A percentile compares a stretch with the other conserved stretches of the same genome.
Conservation (phyloP, 2,329 filamentous ascomycete species). For the Microthyrium microscopicum region DNA sequence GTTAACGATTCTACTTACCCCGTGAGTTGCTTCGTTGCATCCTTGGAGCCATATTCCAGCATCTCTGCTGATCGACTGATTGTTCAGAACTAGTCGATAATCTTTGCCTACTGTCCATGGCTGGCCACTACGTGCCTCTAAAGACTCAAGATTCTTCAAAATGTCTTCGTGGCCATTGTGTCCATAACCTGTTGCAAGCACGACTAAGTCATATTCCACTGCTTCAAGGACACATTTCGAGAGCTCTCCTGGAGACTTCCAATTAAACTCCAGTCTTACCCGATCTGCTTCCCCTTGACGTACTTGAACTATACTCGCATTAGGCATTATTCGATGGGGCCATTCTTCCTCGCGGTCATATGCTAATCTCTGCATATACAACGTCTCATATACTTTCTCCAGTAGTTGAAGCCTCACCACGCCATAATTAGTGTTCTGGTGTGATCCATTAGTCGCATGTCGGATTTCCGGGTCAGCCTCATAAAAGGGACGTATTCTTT, state of each 20-base stretch:
- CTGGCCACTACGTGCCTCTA: constrained; percentile 36
- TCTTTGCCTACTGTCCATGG: constrained; percentile 57
- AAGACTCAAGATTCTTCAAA: constrained; percentile 44
- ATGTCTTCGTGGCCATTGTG: constrained; percentile 65
- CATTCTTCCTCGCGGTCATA: constrained; percentile 53
- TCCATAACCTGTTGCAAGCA: constrained; percentile 77
- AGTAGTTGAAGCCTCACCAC: constrained; percentile 85
- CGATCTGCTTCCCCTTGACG: constrained; percentile 29
- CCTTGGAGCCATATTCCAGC: constrained; percentile 86
- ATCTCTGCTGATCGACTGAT: constrained; percentile 48
- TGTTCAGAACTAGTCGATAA: constrained; percentile 59
- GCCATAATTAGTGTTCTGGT: constrained; percentile 82
- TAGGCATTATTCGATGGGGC: constrained; percentile 65
- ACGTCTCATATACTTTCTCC: constrained; percentile 69
- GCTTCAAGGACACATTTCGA: constrained; percentile 23
- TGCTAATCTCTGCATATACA: constrained; percentile 73
- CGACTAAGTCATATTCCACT: constrained; percentile 60
- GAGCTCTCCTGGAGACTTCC: constrained; percentile 12
- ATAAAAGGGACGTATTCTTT: constrained; percentile 63
- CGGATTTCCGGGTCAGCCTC: constrained; percentile 47
- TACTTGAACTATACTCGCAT: constrained; percentile 49
- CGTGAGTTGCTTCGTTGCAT: constrained; percentile 84
- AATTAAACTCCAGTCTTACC: constrained; percentile 31
- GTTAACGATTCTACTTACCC: constrained; percentile 41
- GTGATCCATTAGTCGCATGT: constrained; percentile 42